These are phyloP conservation scores for Stygiomarasmius scandens DNA, from an alignment of 1,284 basidiomycete species.

Conservation along the genomic window DNA sequence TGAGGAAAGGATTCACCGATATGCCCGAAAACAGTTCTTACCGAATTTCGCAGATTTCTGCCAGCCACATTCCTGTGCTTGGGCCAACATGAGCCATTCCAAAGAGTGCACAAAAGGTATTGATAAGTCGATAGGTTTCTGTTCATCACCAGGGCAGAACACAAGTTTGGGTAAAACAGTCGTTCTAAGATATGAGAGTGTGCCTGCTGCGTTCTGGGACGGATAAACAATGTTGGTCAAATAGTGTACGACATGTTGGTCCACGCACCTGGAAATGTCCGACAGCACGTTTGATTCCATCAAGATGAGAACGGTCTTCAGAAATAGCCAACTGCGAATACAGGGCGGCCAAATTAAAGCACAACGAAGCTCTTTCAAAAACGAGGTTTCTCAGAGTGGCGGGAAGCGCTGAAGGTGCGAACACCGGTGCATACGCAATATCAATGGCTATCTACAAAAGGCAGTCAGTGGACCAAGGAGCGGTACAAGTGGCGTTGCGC, in stretches of 20 bases:
- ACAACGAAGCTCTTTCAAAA: conserved; percentile 76
- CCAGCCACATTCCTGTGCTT: conserved; percentile 98
- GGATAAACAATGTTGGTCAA: conserved; percentile 16
- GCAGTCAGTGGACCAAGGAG: neutral
- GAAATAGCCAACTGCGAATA: conserved; percentile 73
- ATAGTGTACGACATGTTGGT: neutral
- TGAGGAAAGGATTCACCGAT: neutral
- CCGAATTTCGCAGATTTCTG: conserved; percentile 83
- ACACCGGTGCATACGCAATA: conserved; percentile 78
- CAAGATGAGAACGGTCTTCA: conserved; percentile 70
- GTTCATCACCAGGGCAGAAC: conserved; percentile 54
- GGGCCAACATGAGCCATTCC: conserved; percentile 84
- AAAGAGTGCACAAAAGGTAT: conserved; percentile 65
- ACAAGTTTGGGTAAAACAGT: conserved; percentile 60
- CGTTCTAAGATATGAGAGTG: conserved; percentile 65
- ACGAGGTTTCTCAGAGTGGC: conserved; percentile 71
- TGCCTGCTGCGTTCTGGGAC: conserved; percentile 75
- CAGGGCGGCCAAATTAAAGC: conserved; percentile 86
- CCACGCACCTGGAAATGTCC: conserved; percentile 69
- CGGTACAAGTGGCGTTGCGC: neutral
- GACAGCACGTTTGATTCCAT: conserved; percentile 80
- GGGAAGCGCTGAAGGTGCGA: conserved; percentile 57
- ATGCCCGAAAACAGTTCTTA: conserved; percentile 31
- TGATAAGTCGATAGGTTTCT: conserved; percentile 66
- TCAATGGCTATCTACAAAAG: conserved; percentile 47